Evolutionary conservation across 1,139 yeast species (phyloP).

Genomic region (Eremothecium coryli): DNA sequence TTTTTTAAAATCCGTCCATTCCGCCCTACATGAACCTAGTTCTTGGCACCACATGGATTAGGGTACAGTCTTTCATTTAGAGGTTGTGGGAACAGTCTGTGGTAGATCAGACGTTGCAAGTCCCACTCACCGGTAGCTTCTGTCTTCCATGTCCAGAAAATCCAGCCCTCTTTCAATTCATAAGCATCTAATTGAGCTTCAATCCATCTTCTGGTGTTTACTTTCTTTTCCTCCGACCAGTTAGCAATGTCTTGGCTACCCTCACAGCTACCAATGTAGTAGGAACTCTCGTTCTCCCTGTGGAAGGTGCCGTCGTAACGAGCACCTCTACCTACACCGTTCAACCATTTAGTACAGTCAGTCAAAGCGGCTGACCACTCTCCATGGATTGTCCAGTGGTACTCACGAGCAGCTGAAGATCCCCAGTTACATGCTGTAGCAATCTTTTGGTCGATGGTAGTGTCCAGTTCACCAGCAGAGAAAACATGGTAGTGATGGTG

Average conservation of each 20-base stretch:
- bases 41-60: conserved; percentile 65
- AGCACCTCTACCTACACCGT: conserved; percentile 85
- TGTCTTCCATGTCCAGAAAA: conserved; percentile 90
- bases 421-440: conserved; percentile 58
- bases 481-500: conserved; percentile 93
- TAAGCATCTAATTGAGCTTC: conserved; percentile 90
- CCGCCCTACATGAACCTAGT: too few relatives aligned
- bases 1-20: too few relatives aligned
- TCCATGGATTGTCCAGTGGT: conserved; percentile 72
- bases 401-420: conserved; percentile 39
- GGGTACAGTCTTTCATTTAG: conserved; percentile 54
- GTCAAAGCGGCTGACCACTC: conserved; percentile 95
- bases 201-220: conserved; percentile 55
- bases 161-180: conserved; percentile 69
- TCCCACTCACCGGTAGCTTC: conserved; percentile 88
- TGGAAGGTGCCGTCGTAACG: conserved; percentile 61
- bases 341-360: conserved; percentile 86
- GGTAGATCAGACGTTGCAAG: conserved; percentile 45
- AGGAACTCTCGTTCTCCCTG: conserved; percentile 34
- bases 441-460: conserved; percentile 54
- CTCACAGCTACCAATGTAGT: conserved; percentile 56
- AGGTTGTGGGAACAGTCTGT: conserved; percentile 75
- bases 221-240: conserved; percentile 55
- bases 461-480: conserved; percentile 47
- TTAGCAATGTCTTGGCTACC: conserved; percentile 43